These are phyloP conservation scores for Claviceps quebecensis DNA, from an alignment of 2,329 filamentous ascomycete genomes.

Conservation along the genomic window DNA sequence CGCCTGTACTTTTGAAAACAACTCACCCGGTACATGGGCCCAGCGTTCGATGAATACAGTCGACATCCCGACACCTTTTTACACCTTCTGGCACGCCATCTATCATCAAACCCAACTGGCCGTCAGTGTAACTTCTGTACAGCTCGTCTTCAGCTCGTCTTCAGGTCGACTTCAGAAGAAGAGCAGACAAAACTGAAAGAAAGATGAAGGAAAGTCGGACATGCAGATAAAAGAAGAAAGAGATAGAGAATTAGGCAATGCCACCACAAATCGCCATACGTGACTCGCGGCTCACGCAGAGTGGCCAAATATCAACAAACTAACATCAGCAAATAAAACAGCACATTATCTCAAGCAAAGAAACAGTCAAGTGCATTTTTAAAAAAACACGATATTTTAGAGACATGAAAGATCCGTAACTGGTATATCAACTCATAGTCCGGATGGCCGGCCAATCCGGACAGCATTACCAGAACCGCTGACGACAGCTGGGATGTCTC, in stretches of 20 bases:
- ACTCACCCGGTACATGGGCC: neutral
- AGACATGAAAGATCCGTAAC: neutral
- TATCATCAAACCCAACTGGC: no score
- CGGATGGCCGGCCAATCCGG: constrained; percentile 4
- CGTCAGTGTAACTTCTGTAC: no score
- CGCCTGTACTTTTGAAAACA: neutral
- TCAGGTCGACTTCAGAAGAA: neutral
- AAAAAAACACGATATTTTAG: neutral
- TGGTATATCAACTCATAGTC: neutral
- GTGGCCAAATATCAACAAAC: constrained; percentile 1
- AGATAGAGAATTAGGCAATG: neutral
- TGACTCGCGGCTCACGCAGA: neutral
- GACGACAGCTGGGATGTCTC: neutral
- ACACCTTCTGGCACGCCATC: no score
- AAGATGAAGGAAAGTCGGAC: neutral
- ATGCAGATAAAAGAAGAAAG: neutral
- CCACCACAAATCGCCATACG: neutral
- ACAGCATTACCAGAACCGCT: neutral
- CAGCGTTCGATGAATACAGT: no score
- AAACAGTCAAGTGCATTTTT: neutral
- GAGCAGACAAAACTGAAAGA: neutral
- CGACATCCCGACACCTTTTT: no score
- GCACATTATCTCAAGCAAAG: neutral
- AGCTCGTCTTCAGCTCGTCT: no score
- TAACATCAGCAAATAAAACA: neutral